Percentiles rank a stretch among this genome's conserved stretches.
Evolutionary conservation across 2,329 filamentous ascomycete species (phyloP).

Genomic region (Hypoxylon sp.): DNA sequence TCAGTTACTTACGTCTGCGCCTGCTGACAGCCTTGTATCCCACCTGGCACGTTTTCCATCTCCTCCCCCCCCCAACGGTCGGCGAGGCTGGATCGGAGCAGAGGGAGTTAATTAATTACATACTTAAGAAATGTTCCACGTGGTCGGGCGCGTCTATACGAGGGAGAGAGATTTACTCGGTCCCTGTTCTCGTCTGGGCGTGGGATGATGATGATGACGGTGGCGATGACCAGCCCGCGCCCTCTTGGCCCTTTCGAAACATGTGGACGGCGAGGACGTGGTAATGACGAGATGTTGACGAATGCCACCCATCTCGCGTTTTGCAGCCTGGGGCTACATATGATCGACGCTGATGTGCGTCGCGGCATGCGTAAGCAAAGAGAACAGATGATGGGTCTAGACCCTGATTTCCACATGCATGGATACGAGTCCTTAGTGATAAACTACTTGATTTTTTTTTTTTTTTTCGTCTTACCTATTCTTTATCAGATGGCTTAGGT

Average conservation of each 20-base stretch:
- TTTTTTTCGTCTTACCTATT: background rate
- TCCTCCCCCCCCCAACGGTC: background rate
- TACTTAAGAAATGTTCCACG: background rate
- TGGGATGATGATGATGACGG: background rate
- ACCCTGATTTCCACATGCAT: slow-evolving; percentile 8
- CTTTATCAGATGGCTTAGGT: background rate
- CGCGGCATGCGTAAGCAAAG: slow-evolving; percentile 30
- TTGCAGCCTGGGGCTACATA: slow-evolving; percentile 2
- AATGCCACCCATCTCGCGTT: background rate
- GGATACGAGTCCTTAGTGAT: background rate
- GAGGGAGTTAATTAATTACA: background rate
- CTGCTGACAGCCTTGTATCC: background rate
- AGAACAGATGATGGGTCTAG: too few species aligned
- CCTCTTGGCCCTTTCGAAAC: too few species aligned
- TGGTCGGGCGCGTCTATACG: background rate
- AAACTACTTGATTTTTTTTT: background rate
- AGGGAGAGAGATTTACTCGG: background rate
- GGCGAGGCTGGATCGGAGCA: slow-evolving; percentile 11
- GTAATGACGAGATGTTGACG: slow-evolving; percentile 20
- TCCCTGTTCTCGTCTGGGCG: background rate
- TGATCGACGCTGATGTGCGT: slow-evolving; percentile 25
- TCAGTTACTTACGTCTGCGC: background rate
- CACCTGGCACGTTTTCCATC: background rate
- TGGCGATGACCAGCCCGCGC: too few species aligned
- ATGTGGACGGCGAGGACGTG: slow-evolving; percentile 9